A percentile compares a stretch with the other conserved stretches of the same genome.
These are phyloP conservation scores for Geotrichum restrictum DNA, from an alignment of 1,139 yeast species.

Conservation along the genomic window DNA sequence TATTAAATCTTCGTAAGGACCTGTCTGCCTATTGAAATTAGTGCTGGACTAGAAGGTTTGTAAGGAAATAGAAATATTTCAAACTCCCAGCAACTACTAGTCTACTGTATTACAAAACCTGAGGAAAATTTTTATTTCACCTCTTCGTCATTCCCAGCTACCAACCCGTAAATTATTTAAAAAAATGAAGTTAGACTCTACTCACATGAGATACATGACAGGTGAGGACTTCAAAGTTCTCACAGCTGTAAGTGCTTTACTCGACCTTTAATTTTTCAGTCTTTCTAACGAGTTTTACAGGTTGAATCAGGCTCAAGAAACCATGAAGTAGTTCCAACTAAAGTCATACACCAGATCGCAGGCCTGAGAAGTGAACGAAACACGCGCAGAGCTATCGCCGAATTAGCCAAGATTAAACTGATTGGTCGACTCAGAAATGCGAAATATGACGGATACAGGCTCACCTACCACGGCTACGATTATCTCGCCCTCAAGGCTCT, in stretches of 20 bases:
- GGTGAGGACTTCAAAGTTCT: constrained; percentile 86
- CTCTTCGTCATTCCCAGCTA: background rate
- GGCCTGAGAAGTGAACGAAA: constrained; percentile 73
- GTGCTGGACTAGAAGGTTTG: too few species aligned
- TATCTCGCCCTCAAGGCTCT: constrained; percentile 83
- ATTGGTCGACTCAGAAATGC: constrained; percentile 75
- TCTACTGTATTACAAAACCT: background rate
- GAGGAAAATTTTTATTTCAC: background rate
- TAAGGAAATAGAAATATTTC: background rate
- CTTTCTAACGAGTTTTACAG: constrained; percentile 6
- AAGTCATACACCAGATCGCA: constrained; percentile 73
- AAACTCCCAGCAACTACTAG: background rate
- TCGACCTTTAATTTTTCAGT: too few species aligned
- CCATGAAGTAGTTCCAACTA: constrained; percentile 93
- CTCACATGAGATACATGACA: constrained; percentile 89
- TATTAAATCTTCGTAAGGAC: too few species aligned
- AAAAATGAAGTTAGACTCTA: constrained; percentile 84
- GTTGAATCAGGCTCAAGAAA: constrained; percentile 81
- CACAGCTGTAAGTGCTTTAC: constrained; percentile 54
- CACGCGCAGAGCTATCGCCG: constrained; percentile 74
- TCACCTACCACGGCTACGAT: constrained; percentile 87
- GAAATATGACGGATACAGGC: constrained; percentile 80
- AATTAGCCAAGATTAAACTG: constrained; percentile 79
- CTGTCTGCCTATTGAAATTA: too few species aligned
- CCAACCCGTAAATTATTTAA: background rate